Evolutionary conservation across 345 rosid genomes (phyloP).

Genomic region (Eucalyptus viminalis): DNA sequence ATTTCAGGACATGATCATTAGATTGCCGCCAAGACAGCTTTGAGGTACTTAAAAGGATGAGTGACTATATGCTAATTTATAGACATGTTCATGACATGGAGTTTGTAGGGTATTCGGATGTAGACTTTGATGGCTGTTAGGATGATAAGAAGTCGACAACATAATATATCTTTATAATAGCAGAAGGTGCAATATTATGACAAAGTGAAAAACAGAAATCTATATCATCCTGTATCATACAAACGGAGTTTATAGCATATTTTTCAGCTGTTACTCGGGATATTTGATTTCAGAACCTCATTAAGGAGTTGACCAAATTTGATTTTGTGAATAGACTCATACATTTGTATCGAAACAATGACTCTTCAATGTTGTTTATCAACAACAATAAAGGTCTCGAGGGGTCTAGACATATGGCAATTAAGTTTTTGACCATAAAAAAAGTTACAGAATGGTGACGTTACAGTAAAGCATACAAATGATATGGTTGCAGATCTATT

Average conservation of each 20-base stretch:
- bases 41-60: too few species aligned
- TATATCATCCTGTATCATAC: fast-evolving
- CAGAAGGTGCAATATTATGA: too few species aligned
- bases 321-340: too few species aligned
- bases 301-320: too few species aligned
- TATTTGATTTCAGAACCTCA: fast-evolving
- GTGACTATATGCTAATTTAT: fast-evolving
- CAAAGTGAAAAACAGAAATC: fast-evolving
- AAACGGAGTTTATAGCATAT: fast-evolving
- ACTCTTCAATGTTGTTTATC: fast-evolving
- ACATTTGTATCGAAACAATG: fast-evolving
- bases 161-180: too few species aligned
- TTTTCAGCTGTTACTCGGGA: fast-evolving
- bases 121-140: fast-evolving
- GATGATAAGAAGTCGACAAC: fast-evolving
- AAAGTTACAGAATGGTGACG: fast-evolving
- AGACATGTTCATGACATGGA: too few species aligned
- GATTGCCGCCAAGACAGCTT: fast-evolving
- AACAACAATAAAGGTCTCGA: fast-evolving
- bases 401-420: too few species aligned
- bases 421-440: fast-evolving
- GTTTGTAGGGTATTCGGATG: fast-evolving
- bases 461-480: fast-evolving
- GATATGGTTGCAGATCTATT: fast-evolving
- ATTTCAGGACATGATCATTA: fast-evolving